phyloP scores from a whole-genome alignment of 441 rosid species.

The Euphorbia corollata region DNA sequence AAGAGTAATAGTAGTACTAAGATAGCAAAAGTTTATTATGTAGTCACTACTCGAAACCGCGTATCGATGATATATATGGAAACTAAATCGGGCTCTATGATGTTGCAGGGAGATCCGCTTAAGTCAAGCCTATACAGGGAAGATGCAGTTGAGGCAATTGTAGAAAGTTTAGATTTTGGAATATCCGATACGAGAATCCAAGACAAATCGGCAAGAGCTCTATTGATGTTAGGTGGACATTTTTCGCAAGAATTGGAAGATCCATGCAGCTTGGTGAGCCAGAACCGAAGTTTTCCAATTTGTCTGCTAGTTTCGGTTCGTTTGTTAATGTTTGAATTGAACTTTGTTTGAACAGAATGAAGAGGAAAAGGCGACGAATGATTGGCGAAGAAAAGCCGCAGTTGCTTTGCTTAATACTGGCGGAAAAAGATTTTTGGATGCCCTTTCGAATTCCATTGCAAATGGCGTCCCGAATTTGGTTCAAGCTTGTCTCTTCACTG shows the following conservation, averaged over 20 bases:
- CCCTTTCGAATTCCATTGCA: conserved; percentile 41
- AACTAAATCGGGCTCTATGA: too few species aligned
- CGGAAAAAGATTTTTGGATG: conserved; percentile 30
- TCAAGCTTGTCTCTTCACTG: conserved; percentile 41
- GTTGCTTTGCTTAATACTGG: conserved; percentile 35
- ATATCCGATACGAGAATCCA: conserved; percentile 30
- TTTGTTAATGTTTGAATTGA: too few species aligned
- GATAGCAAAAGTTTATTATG: too few species aligned
- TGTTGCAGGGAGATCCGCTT: conserved; percentile 46
- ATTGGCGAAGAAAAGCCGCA: conserved; percentile 46
- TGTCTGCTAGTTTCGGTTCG: too few species aligned
- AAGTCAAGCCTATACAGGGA: conserved; percentile 48
- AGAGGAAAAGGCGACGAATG: conserved; percentile 37
- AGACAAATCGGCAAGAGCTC: conserved; percentile 47
- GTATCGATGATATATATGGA: too few species aligned
- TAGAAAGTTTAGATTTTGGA: conserved; percentile 34
- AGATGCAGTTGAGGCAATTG: conserved; percentile 53
- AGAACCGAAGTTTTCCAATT: too few species aligned
- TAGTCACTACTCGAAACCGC: too few species aligned
- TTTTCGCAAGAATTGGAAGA: conserved; percentile 29
- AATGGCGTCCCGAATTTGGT: conserved; percentile 40
- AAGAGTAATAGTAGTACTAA: too few species aligned
- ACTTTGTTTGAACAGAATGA: conserved; percentile 27
- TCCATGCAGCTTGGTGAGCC: conserved; percentile 11
- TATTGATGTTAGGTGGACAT: conserved; percentile 42